Evolutionary conservation across 2,329 filamentous ascomycete species (phyloP), one percentile per base, ranked within the genome.

Genomic region (Sclerotinia sclerotiorum): DNA sequence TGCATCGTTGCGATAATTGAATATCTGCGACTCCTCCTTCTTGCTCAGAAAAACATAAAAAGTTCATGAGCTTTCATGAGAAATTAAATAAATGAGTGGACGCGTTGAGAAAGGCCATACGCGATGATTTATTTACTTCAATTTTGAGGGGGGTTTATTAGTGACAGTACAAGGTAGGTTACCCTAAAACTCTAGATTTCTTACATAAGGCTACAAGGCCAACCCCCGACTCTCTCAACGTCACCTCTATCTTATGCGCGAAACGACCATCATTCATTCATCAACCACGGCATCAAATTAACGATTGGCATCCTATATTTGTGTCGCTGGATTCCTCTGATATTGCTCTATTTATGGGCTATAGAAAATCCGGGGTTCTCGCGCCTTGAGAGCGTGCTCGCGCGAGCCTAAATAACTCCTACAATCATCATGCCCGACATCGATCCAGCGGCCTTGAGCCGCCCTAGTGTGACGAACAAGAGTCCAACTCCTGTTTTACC

Each of bases 371-470:
- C 24, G 51, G 56, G 64, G 68, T 70, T 71, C 69, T 74, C 72
- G 75, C 74, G 73, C 71, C 75, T 69, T 67, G 66, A 68, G 69
- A 70, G 71, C 73, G 71, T 70, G 68, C 64, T 66, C 69, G 70
- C 70, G 73, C 74, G 73, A 46, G 54, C 63, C 19, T 51, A 32
- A n/a, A 63, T 10, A 39, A 42, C 49, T n/a, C 49, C 72, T 72
- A 74, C 72, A 72, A 49, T 69, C 70, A 74, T 67, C 73, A 90
- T 90, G 87, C 87, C 87, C 75, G 88, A 90, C 80, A 90, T 90
- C 80, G 88, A 90, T 82, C 88, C 88, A n/a, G 87, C 88, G 81
- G 87, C 88, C 72, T 79, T 90, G 75, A 89, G 87, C 82, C 86
- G 87, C 76, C 85, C 86, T 70, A 63, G 54, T 57, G 32, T 65